Conservation (phyloP, 371 early-diverging fungal genomes). For the Actinomucor elegans region DNA sequence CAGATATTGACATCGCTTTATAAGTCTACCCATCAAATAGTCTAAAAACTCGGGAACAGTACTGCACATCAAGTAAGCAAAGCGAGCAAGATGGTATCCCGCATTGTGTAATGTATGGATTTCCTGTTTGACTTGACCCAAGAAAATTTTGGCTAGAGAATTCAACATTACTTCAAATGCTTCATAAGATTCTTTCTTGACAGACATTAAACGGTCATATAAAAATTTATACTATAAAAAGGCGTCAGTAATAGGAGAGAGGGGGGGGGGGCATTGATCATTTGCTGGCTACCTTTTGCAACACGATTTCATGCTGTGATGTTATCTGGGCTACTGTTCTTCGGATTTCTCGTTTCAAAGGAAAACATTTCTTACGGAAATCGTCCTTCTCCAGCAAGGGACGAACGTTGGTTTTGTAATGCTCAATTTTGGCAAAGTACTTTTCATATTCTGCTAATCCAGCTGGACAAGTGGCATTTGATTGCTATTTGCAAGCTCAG, state of each 20-base stretch:
- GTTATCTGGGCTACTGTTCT: constrained; percentile 27
- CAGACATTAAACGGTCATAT: constrained; percentile 49
- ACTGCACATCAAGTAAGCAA: constrained; percentile 61
- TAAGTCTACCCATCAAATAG: constrained; percentile 72
- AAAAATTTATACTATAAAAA: constrained; percentile 45
- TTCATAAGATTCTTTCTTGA: constrained; percentile 38
- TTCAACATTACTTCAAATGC: constrained; percentile 65
- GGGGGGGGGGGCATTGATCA: too few species aligned
- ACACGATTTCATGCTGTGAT: constrained; percentile 21
- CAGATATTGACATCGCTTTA: constrained; percentile 78
- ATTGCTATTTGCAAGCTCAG: too few species aligned
- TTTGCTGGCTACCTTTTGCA: constrained; percentile 33
- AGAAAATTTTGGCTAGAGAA: constrained; percentile 57
- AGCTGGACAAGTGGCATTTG: constrained; percentile 21
- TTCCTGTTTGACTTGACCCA: constrained; percentile 78
- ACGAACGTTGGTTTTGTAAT: constrained; percentile 19
- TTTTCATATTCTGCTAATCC: constrained; percentile 39
- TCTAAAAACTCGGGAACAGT: constrained; percentile 62
- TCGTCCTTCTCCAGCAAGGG: constrained; percentile 17
- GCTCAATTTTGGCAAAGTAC: constrained; percentile 26
- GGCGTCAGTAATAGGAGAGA: neutral
- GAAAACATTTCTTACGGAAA: constrained; percentile 30
- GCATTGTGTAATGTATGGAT: constrained; percentile 60
- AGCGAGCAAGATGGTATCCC: constrained; percentile 74
- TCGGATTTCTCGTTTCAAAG: constrained; percentile 15